A percentile compares a stretch with the other conserved stretches of the same genome.
phyloP scores from a whole-genome alignment of 495 filamentous ascomycete genomes.

The Glutinoglossum americanum region DNA sequence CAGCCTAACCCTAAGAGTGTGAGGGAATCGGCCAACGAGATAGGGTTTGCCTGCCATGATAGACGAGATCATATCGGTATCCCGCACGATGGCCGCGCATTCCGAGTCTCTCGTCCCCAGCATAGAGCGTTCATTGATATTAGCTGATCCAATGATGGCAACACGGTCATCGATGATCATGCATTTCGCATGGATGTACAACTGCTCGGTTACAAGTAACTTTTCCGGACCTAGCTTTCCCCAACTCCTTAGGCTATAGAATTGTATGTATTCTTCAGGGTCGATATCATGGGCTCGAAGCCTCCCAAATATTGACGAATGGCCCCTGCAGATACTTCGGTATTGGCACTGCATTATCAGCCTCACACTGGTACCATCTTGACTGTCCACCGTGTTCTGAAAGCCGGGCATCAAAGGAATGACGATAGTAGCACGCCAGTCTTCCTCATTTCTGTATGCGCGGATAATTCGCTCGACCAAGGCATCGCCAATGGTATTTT shows the following conservation, averaged over 20 bases:
- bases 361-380: slow-evolving; percentile 82
- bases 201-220: slow-evolving; percentile 75
- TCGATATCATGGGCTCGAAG: slow-evolving; percentile 68
- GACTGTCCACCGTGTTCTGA: slow-evolving; percentile 84
- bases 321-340: slow-evolving; percentile 86
- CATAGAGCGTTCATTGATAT: slow-evolving; percentile 98
- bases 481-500: slow-evolving; percentile 88
- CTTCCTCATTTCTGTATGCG: slow-evolving; percentile 63
- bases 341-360: slow-evolving; percentile 98
- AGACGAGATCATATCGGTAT: slow-evolving; percentile 84
- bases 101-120: slow-evolving; percentile 80
- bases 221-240: slow-evolving; percentile 72
- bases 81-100: slow-evolving; percentile 72
- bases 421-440: slow-evolving; percentile 83
- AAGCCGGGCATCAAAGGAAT: slow-evolving; percentile 97
- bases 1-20: slow-evolving; percentile 76
- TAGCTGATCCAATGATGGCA: slow-evolving; percentile 89
- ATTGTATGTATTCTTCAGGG: slow-evolving; percentile 89
- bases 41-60: slow-evolving; percentile 80
- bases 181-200: slow-evolving; percentile 96
- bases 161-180: slow-evolving; percentile 92
- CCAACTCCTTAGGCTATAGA: slow-evolving; percentile 85
- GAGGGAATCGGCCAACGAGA: slow-evolving; percentile 75
- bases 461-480: slow-evolving; percentile 78
- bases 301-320: slow-evolving; percentile 79